A percentile compares a stretch with the other conserved stretches of the same genome.
Conservation (phyloP, 129 eudicot species). For the Erigeron canadensis region DNA sequence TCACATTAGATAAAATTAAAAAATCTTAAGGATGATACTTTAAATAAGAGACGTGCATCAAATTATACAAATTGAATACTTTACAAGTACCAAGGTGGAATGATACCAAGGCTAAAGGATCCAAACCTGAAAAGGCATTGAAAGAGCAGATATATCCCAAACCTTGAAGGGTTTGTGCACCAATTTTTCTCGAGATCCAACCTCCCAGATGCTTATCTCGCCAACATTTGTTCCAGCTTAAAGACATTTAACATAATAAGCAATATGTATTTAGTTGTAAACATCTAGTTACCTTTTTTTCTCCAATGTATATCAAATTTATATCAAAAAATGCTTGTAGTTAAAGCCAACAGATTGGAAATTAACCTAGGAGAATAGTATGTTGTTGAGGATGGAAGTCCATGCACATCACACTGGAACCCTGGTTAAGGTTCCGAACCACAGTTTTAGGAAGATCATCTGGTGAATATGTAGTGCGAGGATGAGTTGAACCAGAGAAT, state of each 20-base stretch:
- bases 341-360: background rate
- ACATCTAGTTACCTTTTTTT: slow-evolving; percentile 8
- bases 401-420: slow-evolving; percentile 81
- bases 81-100: slow-evolving; percentile 5
- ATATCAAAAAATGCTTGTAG: background rate
- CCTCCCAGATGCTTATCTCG: slow-evolving; percentile 92
- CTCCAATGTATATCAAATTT: background rate
- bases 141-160: slow-evolving; percentile 79
- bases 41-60: slow-evolving; percentile 11
- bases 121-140: slow-evolving; percentile 82
- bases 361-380: slow-evolving; percentile 69
- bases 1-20: background rate
- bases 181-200: slow-evolving; percentile 86
- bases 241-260: slow-evolving; percentile 29
- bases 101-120: background rate
- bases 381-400: slow-evolving; percentile 94
- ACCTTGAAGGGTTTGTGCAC: slow-evolving; percentile 84
- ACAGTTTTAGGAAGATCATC: slow-evolving; percentile 85
- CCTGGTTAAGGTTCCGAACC: slow-evolving; percentile 65
- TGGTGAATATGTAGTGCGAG: slow-evolving; percentile 55
- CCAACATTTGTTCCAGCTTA: slow-evolving; percentile 94
- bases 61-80: slow-evolving; percentile 7
- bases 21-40: background rate
- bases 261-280: background rate
- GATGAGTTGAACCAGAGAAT: slow-evolving; percentile 71